Evolutionary conservation across 805 yeast genomes (phyloP), one percentile per base, ranked within the genome.

Genomic region (Wickerhamiella nectarea): DNA sequence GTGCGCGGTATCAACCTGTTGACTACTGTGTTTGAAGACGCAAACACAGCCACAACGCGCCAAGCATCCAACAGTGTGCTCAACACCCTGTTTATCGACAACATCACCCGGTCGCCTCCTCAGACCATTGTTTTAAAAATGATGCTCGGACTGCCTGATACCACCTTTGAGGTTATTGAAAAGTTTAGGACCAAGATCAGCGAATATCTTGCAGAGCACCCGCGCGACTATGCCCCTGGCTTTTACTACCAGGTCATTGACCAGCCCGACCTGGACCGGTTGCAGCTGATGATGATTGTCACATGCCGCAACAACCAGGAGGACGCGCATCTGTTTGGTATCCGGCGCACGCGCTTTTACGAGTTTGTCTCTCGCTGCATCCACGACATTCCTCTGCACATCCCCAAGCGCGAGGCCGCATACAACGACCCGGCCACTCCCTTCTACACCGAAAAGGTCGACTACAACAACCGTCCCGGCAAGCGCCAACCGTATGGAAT

Each of bases 51-150:
- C n/a, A 50, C 51, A n/a, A 44, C 55, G 4, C 54, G 57, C 12
- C 69, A 65, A 52, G 62, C 59, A 2, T 55, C 69, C 19, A 64
- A 65, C 47, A 50, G 65, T 7, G 51, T 56, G 15, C 55, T 65
- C n/a, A 62, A 61, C 47, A 48, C 60, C 4, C 51, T 56, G 18
- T 64, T 62, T 56, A 57, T 65, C 36, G 65, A 62, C 43, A 65
- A 65, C 45, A 41, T 61, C 21, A 55, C 58, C 15, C 54, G 69
- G 17, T 60, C 69, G 7, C 58, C 59, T 2, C 54, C 58, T 2
- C 52, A 56, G 50, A 50, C 51, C 24, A 47, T 54, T 12, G 45
- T 44, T 9, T 47, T 53, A 36, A 46, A 47, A n/a, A 47, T 62
- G 8, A 45, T 41, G 4, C 49, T 62, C 3, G 66, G 66, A 5